Evolutionary conservation across 73 alveolate species (phyloP), one percentile per base, ranked within the genome.

Genomic region (Paramecium biaurelia): DNA sequence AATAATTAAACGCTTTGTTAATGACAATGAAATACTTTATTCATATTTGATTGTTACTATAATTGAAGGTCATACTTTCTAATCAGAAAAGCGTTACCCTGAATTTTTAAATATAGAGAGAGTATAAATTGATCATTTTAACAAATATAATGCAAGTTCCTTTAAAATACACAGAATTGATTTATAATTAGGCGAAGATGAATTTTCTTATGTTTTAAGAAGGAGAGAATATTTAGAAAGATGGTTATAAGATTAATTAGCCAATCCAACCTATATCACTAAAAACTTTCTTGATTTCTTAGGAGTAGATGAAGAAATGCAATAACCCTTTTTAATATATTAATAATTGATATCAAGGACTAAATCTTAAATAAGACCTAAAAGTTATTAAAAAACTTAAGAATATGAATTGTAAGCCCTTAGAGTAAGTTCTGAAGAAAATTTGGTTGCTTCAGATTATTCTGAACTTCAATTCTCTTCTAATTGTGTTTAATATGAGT

Each of bases 11-110:
- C 47, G 74, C 5, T 79, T 79, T 45, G 56, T 79, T 43, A 79
- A 79, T 43, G 90, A 79, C 14, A 79, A 79, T 24, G 90, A 79
- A 79, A 79, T 79, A 0, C 70, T 42, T 10, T 79, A 79, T 79
- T 79, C 74, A 12, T 79, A 79, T 79, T 14, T 43, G n/a, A 79
- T 79, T 11, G 7, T 11, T 8, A 79, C 90, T 1, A 79, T 24
- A 10, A 79, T 79, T 7, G 74, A 79, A 6, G 70, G 56, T 2
- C 47, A 24, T 23, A 26, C 26, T 10, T 79, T 79, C 26, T 23
- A 79, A 43, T 79, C 90, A 79, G 90, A 79, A 43, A 79, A 79
- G 37, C 45, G 90, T 14, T 79, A 79, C 56, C 72, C 70, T 18
- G 90, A 79, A n/a, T 79, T 79, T 18, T 18, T 79, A 21, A 43